Percentiles rank a stretch among this genome's conserved stretches.
phyloP scores from a whole-genome alignment of 1,284 basidiomycete species.

The Sporisorium iseilematis-ciliati region DNA sequence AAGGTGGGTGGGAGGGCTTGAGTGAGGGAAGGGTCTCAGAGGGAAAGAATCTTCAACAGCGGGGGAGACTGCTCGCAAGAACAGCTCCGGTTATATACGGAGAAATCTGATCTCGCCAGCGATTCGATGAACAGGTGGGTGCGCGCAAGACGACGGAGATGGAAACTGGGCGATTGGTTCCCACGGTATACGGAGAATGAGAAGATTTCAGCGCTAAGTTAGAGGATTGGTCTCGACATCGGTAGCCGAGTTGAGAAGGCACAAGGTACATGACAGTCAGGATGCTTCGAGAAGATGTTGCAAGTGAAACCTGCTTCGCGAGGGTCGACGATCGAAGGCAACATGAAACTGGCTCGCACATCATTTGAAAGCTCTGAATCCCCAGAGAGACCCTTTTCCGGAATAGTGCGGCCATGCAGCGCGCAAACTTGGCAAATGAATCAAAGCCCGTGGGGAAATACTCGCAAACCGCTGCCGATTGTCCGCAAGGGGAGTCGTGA shows the following conservation, averaged over 20 bases:
- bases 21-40: neutral
- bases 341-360: conserved; percentile 17
- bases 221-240: neutral
- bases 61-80: neutral
- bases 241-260: neutral
- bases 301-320: conserved; percentile 13
- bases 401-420: neutral
- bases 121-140: neutral
- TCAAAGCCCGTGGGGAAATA: conserved; percentile 1
- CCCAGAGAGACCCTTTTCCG: neutral
- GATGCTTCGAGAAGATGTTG: conserved; percentile 13
- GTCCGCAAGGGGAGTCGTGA: neutral
- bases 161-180: neutral
- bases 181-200: neutral
- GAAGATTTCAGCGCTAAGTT: neutral
- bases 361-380: neutral
- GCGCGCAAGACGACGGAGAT: neutral
- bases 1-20: neutral
- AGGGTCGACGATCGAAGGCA: conserved; percentile 23
- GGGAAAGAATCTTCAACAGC: neutral
- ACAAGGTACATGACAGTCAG: neutral
- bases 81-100: conserved; percentile 9
- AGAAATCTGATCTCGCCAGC: neutral
- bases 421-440: conserved; percentile 5
- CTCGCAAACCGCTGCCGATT: neutral